Evolutionary conservation across 768 basidiomycete genomes (phyloP), one percentile per base, ranked within the genome.

Genomic region (Naganishia randhawae): DNA sequence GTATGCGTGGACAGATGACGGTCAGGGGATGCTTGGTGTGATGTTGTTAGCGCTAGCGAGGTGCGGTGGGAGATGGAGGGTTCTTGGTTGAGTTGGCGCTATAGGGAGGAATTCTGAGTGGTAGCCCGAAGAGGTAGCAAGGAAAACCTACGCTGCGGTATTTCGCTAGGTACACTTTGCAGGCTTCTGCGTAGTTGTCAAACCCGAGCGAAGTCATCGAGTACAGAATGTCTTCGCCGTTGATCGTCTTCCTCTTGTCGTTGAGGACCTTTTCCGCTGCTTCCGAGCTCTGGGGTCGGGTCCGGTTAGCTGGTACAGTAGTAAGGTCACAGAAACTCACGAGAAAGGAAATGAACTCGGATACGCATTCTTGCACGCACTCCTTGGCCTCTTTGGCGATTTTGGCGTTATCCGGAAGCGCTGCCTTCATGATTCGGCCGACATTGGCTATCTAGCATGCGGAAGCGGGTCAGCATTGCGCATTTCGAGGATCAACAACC

Each of bases 311-410:
- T n/a, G n/a, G n/a, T n/a, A n/a, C n/a, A n/a, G n/a, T n/a, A n/a
- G n/a, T n/a, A n/a, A n/a, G n/a, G n/a, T n/a, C n/a, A n/a, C n/a
- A n/a, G n/a, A n/a, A n/a, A 77, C 80, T 54, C 32, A 81, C 80
- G 82, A 98, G 92, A 84, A 98, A 98, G 73, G 87, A 88, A 80
- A 98, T 97, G 83, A 96, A 98, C 82, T 98, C 95, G 50, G 90
- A 92, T 66, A 96, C 92, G 81, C 94, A 96, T 81, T 97, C 95
- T 79, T 98, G 95, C 50, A 97, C 92, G 81, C 91, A 93, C 81
- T 98, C 95, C 78, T 98, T 98, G 51, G 93, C 93, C 80, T 98
- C 95, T 80, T 97, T 97, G 9, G 91, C 90, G 75, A 97, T 95
- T 82, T 98, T 98, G 50, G 95, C 91, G 22, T 89, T 89, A 0